Percentiles rank a stretch among this genome's conserved stretches.
Conservation (phyloP, 2,329 filamentous ascomycete species). For the Acrocalymma vagum region DNA sequence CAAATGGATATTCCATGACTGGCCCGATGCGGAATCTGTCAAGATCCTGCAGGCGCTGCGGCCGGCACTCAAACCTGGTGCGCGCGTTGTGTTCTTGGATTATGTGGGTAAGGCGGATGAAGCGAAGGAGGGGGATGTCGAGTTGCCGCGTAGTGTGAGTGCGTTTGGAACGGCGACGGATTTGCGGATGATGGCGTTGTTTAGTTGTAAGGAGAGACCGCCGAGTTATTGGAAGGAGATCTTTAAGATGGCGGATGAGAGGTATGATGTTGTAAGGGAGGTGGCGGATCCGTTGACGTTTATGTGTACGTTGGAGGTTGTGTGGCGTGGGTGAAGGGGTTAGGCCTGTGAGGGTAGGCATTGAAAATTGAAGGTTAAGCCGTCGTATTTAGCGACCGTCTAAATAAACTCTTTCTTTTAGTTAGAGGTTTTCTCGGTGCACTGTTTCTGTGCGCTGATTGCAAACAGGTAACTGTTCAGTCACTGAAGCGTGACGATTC, state of each 20-base stretch:
- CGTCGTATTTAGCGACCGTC: no score
- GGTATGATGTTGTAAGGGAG: slow-evolving; percentile 50
- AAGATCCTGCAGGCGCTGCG: slow-evolving; percentile 55
- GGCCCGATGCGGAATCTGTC: slow-evolving; percentile 59
- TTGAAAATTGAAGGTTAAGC: no score
- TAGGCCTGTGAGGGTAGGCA: no score
- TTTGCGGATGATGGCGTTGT: slow-evolving; percentile 60
- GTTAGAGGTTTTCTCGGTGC: no score
- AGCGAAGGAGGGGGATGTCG: slow-evolving; percentile 14
- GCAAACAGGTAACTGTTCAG: no score
- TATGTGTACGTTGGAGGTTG: slow-evolving; percentile 37
- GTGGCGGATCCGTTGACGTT: slow-evolving; percentile 32
- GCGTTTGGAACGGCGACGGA: slow-evolving; percentile 51
- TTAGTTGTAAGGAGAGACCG: slow-evolving; percentile 59
- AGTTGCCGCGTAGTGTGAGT: slow-evolving; percentile 30
- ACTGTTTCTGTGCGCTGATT: no score
- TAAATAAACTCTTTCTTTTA: no score
- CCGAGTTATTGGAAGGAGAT: slow-evolving; percentile 57
- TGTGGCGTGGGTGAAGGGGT: slow-evolving; percentile 32
- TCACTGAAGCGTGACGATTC: no score
- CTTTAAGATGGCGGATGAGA: slow-evolving; percentile 56
- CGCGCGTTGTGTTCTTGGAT: slow-evolving; percentile 55
- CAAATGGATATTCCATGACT: slow-evolving; percentile 70
- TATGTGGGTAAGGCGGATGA: slow-evolving; percentile 39
- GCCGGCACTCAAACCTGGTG: slow-evolving; percentile 64